phyloP scores from a whole-genome alignment of 129 eudicot species.

The Tagetes patula region DNA sequence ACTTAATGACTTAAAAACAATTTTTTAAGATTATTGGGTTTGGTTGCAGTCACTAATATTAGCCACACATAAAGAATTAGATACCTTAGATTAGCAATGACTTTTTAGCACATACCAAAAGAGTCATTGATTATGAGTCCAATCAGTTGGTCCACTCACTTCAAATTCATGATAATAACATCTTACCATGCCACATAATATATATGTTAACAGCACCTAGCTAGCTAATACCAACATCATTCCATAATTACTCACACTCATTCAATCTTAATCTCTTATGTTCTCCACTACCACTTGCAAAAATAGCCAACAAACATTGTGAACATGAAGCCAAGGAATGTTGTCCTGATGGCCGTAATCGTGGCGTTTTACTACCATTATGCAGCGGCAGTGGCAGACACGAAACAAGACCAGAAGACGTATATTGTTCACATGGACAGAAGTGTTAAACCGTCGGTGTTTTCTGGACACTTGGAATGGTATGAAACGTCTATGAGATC shows the following conservation, averaged over 20 bases:
- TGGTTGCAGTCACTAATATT: constrained; percentile 3
- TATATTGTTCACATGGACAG: constrained; percentile 78
- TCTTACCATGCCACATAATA: constrained; percentile 13
- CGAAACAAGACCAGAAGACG: constrained; percentile 39
- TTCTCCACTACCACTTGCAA: constrained; percentile 2
- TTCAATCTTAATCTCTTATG: not conserved
- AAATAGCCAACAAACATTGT: not conserved
- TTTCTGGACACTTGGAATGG: constrained; percentile 60
- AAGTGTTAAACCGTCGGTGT: constrained; percentile 49
- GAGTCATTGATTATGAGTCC: constrained; percentile 19
- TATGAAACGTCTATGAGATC: constrained; percentile 56
- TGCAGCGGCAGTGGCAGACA: constrained; percentile 32
- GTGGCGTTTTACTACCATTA: constrained; percentile 23
- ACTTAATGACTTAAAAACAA: not conserved
- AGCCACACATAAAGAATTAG: constrained; percentile 24
- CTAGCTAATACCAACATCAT: constrained; percentile 3
- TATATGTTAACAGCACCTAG: not conserved
- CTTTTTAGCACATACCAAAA: constrained; percentile 6
- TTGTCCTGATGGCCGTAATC: constrained; percentile 32
- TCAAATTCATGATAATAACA: constrained; percentile 25
- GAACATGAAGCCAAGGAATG: constrained; percentile 31
- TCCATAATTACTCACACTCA: not conserved
- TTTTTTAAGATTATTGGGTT: not conserved
- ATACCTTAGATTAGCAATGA: constrained; percentile 16
- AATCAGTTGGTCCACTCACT: constrained; percentile 37